Evolutionary conservation across 768 basidiomycete species (phyloP).

Genomic region (Rhodosporidiobolus sp.): DNA sequence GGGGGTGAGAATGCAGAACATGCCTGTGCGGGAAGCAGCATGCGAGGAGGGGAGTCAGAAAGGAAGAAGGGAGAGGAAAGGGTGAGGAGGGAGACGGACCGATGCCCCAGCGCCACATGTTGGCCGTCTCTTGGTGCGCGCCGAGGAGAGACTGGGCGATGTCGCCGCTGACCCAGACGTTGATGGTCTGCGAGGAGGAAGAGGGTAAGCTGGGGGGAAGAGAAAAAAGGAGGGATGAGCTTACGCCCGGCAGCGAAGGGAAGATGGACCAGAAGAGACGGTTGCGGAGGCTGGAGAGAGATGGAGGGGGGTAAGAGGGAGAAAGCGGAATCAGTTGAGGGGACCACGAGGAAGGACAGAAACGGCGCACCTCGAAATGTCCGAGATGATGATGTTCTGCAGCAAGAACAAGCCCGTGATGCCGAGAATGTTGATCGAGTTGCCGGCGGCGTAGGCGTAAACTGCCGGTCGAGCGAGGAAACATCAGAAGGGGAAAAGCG

Average conservation of each 20-base stretch:
- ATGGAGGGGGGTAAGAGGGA: too few species aligned
- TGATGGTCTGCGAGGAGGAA: conserved; percentile 37
- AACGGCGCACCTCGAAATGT: conserved; percentile 23
- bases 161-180: conserved; percentile 46
- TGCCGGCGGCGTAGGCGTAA: conserved; percentile 38
- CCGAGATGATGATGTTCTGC: conserved; percentile 42
- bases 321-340: too few species aligned
- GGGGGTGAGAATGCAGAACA: conserved; percentile 46
- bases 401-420: conserved; percentile 47
- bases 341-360: too few species aligned
- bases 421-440: conserved; percentile 46
- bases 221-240: not conserved
- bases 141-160: conserved; percentile 41
- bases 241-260: conserved; percentile 44
- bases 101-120: conserved; percentile 33
- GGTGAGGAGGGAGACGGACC: conserved; percentile 1
- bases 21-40: conserved; percentile 27
- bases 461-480: not conserved
- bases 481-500: too few species aligned
- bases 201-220: too few species aligned
- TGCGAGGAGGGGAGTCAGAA: not conserved
- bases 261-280: conserved; percentile 47
- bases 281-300: conserved; percentile 16
- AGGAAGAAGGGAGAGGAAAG: not conserved
- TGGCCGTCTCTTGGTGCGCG: conserved; percentile 6